phyloP scores from a whole-genome alignment of 495 filamentous ascomycete species.

The Penicillium odoratum region DNA sequence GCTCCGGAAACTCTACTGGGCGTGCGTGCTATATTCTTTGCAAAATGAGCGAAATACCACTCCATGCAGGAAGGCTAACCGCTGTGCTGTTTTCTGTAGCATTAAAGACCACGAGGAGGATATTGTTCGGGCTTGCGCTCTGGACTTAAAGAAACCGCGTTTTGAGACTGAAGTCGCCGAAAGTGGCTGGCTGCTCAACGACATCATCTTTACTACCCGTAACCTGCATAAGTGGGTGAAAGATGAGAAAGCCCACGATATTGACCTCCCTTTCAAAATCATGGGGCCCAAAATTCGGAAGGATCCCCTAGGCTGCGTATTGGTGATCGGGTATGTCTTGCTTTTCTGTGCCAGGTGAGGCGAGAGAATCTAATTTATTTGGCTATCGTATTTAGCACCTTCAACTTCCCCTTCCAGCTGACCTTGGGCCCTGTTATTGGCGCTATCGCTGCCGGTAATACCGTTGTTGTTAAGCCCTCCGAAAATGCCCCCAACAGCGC shows the following conservation, averaged over 20 bases:
- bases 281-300: slow-evolving; percentile 78
- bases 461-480: slow-evolving; percentile 84
- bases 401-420: slow-evolving; percentile 88
- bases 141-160: slow-evolving; percentile 70
- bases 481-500: slow-evolving; percentile 76
- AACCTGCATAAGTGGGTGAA: slow-evolving; percentile 80
- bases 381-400: slow-evolving; percentile 54
- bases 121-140: slow-evolving; percentile 66
- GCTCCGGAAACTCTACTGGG: slow-evolving; percentile 93
- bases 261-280: slow-evolving; percentile 62
- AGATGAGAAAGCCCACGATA: slow-evolving; percentile 73
- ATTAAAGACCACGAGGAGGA: slow-evolving; percentile 72
- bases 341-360: neutral
- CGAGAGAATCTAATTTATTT: slow-evolving; percentile 10
- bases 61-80: slow-evolving; percentile 1
- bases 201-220: slow-evolving; percentile 72
- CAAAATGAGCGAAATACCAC: too few species aligned
- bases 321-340: slow-evolving; percentile 74
- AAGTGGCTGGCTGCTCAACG: slow-evolving; percentile 69
- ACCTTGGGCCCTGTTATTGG: slow-evolving; percentile 77
- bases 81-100: slow-evolving; percentile 34
- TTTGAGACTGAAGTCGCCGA: slow-evolving; percentile 74
- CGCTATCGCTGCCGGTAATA: slow-evolving; percentile 89
- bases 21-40: slow-evolving; percentile 39
- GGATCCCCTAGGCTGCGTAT: slow-evolving; percentile 79